Evolutionary conservation across 2,329 filamentous ascomycete genomes (phyloP).

Genomic region (Pseudocercospora cruenta): DNA sequence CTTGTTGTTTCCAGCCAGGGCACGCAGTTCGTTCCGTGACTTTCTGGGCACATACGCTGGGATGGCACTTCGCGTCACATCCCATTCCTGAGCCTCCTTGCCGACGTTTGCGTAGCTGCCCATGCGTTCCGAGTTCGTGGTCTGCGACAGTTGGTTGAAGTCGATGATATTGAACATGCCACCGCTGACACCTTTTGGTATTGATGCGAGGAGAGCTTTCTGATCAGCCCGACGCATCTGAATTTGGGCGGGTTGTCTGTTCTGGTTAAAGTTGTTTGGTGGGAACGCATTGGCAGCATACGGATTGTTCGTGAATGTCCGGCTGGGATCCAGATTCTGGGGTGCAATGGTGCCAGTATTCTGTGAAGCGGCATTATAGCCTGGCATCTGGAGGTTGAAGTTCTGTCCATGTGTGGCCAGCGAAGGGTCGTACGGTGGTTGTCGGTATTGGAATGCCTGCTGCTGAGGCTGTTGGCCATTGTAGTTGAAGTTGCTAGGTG

Average conservation of each 20-base stretch:
- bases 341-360: conserved; percentile 36
- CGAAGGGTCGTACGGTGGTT: conserved; percentile 32
- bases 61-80: conserved; percentile 50
- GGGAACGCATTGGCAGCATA: conserved; percentile 21
- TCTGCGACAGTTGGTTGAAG: conserved; percentile 45
- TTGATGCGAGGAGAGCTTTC: conserved; percentile 29
- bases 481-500: conserved; percentile 32
- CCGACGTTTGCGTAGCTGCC: conserved; percentile 50
- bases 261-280: conserved; percentile 20
- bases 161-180: conserved; percentile 50
- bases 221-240: conserved; percentile 31
- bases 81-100: conserved; percentile 45
- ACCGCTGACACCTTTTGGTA: conserved; percentile 34
- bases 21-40: conserved; percentile 52
- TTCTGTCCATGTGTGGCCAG: conserved; percentile 23
- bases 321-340: conserved; percentile 34
- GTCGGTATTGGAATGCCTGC: conserved; percentile 22
- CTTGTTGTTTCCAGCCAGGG: conserved; percentile 46
- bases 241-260: conserved; percentile 7
- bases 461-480: conserved; percentile 26
- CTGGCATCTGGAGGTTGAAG: conserved; percentile 24
- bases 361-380: conserved; percentile 21
- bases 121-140: conserved; percentile 49
- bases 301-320: conserved; percentile 12
- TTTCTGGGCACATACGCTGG: conserved; percentile 48